Base-by-base conservation (phyloP, 345 rosid species). In the Salix arbutifolia region DNA sequence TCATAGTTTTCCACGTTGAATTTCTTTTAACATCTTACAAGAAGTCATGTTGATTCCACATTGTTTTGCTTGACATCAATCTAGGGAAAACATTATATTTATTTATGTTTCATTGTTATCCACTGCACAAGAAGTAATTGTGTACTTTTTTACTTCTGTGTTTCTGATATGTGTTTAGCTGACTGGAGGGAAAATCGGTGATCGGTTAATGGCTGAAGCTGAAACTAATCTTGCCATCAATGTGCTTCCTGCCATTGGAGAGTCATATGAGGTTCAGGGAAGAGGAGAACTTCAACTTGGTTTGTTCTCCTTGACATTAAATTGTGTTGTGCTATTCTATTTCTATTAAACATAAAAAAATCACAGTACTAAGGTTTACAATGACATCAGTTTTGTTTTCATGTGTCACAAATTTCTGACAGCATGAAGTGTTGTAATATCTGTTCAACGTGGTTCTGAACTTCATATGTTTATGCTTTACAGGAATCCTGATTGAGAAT, bases 271-370 rank as follows among this genome's bases (percentile, higher is more conserved):
- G 85, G 99, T 96, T 78, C 98, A 96, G 80, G 98, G 99, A 69
- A 91, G 98, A 80, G 99, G 99, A 77, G 98, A 93, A 85, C 98
- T 96, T 84, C 99, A 96, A 89, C 93, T 96, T 52, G 99, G 99
- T 96, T 53, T 78, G 90, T 82, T 70, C 67, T 62, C 77, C 52
- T 74, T 58, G 65, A 62, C 78, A 52, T n/a, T 52, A 52, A 19
- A 52, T 7, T 7, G 9, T 52, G 58, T 6, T 6, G 58, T 2
- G 3, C 58, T 74, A 31, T 25, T 33, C 21, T 38, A 40, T 11
- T 44, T 42, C 61, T 42, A 23, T 31, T 30, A 40, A 42, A 16
- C 8, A 23, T 26, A 6, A 52, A 19, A 52, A 52, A 52, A 0
- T 2, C 58, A 19, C 58, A 19, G 23, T 52, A 19, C 23, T 52